Conservation (phyloP, 148 eudicot genomes). For the Rheum nobile region DNA sequence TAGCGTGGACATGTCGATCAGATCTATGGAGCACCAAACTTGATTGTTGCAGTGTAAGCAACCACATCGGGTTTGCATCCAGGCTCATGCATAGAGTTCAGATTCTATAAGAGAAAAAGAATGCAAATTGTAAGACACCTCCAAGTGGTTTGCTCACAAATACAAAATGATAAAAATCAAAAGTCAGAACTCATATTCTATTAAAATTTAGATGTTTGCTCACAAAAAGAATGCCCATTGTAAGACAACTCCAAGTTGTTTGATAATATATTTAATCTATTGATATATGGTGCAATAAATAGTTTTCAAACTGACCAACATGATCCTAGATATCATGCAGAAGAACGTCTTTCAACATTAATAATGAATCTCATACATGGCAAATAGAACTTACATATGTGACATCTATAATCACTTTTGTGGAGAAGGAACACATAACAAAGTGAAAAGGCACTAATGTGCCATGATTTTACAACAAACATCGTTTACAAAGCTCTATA, state of each 20-base stretch:
- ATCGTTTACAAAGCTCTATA: no score
- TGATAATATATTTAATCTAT: neutral
- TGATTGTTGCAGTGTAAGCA: constrained; percentile 78
- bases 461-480: no score
- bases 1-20: neutral
- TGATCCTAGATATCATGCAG: neutral
- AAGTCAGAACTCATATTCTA: no score
- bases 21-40: constrained; percentile 28
- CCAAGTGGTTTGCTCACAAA: neutral
- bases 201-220: no score
- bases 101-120: constrained; percentile 37
- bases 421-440: no score
- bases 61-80: constrained; percentile 82
- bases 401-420: neutral
- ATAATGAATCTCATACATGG: neutral
- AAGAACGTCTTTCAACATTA: neutral
- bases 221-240: no score
- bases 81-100: constrained; percentile 59
- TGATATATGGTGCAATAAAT: neutral
- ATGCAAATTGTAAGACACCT: neutral
- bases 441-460: no score
- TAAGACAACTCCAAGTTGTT: neutral
- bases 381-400: neutral
- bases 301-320: neutral
- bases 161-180: neutral